Base-by-base conservation (phyloP, 371 early-diverging fungal species). In the Mortierella sp. region DNA sequence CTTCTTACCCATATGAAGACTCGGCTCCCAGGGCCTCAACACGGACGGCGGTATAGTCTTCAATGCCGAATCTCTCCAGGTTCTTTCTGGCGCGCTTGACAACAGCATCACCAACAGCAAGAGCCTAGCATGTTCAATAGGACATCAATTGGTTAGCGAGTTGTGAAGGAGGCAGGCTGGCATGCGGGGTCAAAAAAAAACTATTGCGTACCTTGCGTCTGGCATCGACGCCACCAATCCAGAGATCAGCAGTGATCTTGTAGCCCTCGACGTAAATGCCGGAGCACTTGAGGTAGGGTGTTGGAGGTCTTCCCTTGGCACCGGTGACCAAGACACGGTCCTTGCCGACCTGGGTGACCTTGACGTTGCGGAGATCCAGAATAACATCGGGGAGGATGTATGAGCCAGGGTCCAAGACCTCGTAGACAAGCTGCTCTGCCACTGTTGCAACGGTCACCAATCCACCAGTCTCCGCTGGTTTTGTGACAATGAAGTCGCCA, bases 351-450 rank as follows among this genome's bases (percentile, higher is more conserved):
- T 93, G 91, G 29, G 81, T 82, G 8, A 93, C 66, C 31, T 81
- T 85, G 43, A 94, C 92, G 48, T 89, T 82, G 40, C 92, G 88
- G 85, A 94, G 88, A 87, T 94, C 94, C 48, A 93, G 72, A 67
- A 92, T 90, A 11, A 94, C 94, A 85, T 94, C 94, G 1, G 94
- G 94, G 16, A 94, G 83, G 41, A 93, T 78, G 73, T 94, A 94
- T 1, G 89, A 78, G 9, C 91, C 90, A n/a, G 94, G 93, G 80
- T 93, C 93, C 50, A 92, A 70, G 41, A 93, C 90, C 77, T 94
- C 94, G 68, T 94, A 94, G 9, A 93, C 65, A 73, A 94, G 89
- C 74, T 94, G 94, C 77, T 93, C 94, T 1, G 90, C 86, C 8
- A 94, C 94, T 1, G 94, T 91, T 8, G 88, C 91, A 13, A 88